A percentile compares a stretch with the other conserved stretches of the same genome.
Conservation (phyloP, 495 filamentous ascomycete genomes). For the Tuber brumale region DNA sequence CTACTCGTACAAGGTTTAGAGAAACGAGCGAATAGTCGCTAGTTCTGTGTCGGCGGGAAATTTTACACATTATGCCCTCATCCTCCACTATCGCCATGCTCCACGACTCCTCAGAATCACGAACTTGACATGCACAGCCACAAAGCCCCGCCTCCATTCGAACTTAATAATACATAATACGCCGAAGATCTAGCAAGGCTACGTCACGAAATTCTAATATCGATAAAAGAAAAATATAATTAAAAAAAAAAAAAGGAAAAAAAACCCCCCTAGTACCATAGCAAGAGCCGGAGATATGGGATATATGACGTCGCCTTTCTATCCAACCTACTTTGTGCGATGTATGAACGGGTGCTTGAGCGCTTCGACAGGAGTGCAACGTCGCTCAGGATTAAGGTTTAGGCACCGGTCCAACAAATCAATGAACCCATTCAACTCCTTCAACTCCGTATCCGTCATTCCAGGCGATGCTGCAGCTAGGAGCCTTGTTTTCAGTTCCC, state of each 20-base stretch:
- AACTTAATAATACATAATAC: neutral
- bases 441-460: slow-evolving; percentile 66
- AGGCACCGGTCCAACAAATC: slow-evolving; percentile 83
- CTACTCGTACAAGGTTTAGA: neutral
- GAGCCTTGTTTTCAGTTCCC: slow-evolving; percentile 73
- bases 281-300: neutral
- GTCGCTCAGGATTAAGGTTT: slow-evolving; percentile 85
- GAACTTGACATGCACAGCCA: neutral
- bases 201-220: neutral
- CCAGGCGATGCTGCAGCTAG: slow-evolving; percentile 60
- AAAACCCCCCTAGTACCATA: neutral
- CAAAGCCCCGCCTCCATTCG: neutral
- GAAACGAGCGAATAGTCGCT: neutral
- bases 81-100: neutral
- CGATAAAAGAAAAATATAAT: neutral
- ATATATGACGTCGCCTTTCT: neutral
- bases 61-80: neutral
- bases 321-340: slow-evolving; percentile 23
- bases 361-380: slow-evolving; percentile 78
- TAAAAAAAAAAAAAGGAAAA: neutral
- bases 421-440: slow-evolving; percentile 72
- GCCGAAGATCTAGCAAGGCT: neutral
- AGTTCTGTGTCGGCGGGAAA: neutral
- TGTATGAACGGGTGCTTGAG: slow-evolving; percentile 77
- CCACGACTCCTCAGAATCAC: neutral